These are phyloP conservation scores for Phaeodactylum tricornutum DNA, from an alignment of 108 stramenopile species.

Conservation along the genomic window DNA sequence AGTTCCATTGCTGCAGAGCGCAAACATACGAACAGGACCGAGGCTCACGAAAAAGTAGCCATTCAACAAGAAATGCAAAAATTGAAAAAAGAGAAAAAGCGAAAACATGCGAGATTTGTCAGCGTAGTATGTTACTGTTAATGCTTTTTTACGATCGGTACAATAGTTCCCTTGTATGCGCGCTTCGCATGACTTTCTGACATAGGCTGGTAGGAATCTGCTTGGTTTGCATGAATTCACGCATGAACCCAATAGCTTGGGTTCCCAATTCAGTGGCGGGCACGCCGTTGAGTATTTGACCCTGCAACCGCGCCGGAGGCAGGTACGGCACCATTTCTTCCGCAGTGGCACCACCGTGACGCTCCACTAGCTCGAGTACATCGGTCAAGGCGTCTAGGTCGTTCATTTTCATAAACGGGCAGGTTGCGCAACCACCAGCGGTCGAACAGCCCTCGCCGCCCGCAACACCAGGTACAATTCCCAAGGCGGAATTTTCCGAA, in stretches of 20 bases:
- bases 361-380: slow-evolving; percentile 50
- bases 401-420: slow-evolving; percentile 98
- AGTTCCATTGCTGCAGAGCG: too few species aligned
- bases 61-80: too few species aligned
- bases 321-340: slow-evolving; percentile 33
- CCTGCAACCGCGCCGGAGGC: slow-evolving; percentile 66
- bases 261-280: slow-evolving; percentile 76
- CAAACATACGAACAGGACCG: too few species aligned
- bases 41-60: too few species aligned
- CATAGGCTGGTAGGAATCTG: slow-evolving; percentile 50
- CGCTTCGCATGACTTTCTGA: slow-evolving; percentile 24
- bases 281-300: slow-evolving; percentile 60
- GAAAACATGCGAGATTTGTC: too few species aligned
- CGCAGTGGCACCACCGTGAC: slow-evolving; percentile 24
- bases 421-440: slow-evolving; percentile 94
- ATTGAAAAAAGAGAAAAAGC: too few species aligned
- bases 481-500: slow-evolving; percentile 16
- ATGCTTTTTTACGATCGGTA: too few species aligned
- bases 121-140: too few species aligned
- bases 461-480: slow-evolving; percentile 80
- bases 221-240: slow-evolving; percentile 73
- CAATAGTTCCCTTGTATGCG: too few species aligned
- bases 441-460: slow-evolving; percentile 94
- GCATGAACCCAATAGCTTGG: slow-evolving; percentile 87
- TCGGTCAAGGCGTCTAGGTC: slow-evolving; percentile 83